These are phyloP conservation scores for Nigrospora sphaerica DNA, from an alignment of 2,329 filamentous ascomycete species.

Conservation along the genomic window DNA sequence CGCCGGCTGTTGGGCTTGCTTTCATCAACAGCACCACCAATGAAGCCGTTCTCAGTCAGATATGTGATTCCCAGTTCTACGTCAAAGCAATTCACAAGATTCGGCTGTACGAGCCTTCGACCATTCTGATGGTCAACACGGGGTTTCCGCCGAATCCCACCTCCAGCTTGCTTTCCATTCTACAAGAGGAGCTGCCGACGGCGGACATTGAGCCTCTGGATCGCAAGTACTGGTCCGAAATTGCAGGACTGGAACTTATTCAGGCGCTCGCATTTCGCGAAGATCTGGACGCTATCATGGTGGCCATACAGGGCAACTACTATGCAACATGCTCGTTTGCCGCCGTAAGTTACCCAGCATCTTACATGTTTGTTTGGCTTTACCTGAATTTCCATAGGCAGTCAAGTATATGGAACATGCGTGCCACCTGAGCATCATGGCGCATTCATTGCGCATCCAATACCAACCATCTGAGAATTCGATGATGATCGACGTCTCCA, in stretches of 20 bases:
- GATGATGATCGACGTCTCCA: conserved; percentile 92
- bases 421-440: conserved; percentile 60
- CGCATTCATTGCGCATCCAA: conserved; percentile 76
- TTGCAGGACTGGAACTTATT: conserved; percentile 68
- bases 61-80: conserved; percentile 90
- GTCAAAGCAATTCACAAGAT: conserved; percentile 84
- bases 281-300: conserved; percentile 74
- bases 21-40: conserved; percentile 83
- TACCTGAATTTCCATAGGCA: conserved; percentile 41
- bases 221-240: conserved; percentile 78
- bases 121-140: conserved; percentile 70
- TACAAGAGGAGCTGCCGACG: conserved; percentile 64
- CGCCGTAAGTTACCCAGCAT: conserved; percentile 51
- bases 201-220: conserved; percentile 59
- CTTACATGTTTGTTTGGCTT: background rate
- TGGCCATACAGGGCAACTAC: conserved; percentile 75
- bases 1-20: conserved; percentile 76
- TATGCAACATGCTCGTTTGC: conserved; percentile 81
- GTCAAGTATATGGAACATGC: conserved; percentile 74
- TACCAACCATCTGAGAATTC: conserved; percentile 85
- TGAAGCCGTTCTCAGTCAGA: conserved; percentile 80
- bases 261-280: conserved; percentile 71
- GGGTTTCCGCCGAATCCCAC: conserved; percentile 57
- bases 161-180: conserved; percentile 67
- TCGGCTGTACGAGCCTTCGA: conserved; percentile 69